Evolutionary conservation across 371 early-diverging fungal genomes (phyloP), one percentile per base, ranked within the genome.

Genomic region (Mortierella sp.): DNA sequence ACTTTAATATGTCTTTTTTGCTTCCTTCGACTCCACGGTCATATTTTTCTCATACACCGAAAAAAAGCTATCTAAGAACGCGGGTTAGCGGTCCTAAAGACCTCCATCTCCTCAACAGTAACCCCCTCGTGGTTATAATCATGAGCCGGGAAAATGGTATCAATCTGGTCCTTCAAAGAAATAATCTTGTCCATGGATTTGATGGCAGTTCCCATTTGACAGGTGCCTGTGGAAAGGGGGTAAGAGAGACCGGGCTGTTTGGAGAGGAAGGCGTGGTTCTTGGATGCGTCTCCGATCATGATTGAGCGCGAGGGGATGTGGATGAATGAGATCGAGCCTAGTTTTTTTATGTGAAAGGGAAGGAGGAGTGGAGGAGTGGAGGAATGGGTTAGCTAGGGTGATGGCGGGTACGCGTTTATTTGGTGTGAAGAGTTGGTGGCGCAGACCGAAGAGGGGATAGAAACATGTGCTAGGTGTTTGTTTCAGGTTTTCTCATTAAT

Each of bases 211-310:
- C 75, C 78, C 75, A 83, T 65, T n/a, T 74, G 63, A 12, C 51
- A 71, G 8, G 82, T 75, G 8, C 65, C 70, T 27, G 63, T 24
- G 5, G 79, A 35, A 24, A 84, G 54, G 6, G 75, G 84, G 12
- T 78, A 75, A 8, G 73, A 54, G 4, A 75, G 65, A 46, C 58
- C 11, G 10, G 74, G 51, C 1, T 41, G 32, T 24, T 75, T 43
- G 18, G 77, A 49, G 8, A 54, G 35, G 38, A 76, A 76, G 51
- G 65, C 60, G 32, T 84, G 72, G 72, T 79, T 79, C 80, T 75
- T 75, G 71, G 72, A 75, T 21, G 78, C 75, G 55, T 88, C 85
- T n/a, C 88, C 88, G 46, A 83, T 73, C 78, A 88, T 73, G 49
- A 88, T 58, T 21, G 75, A 81, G 44, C 70, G 65, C 5, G 83